Conservation (phyloP, 2,329 filamentous ascomycete species). For the Escovopsis sp. region DNA sequence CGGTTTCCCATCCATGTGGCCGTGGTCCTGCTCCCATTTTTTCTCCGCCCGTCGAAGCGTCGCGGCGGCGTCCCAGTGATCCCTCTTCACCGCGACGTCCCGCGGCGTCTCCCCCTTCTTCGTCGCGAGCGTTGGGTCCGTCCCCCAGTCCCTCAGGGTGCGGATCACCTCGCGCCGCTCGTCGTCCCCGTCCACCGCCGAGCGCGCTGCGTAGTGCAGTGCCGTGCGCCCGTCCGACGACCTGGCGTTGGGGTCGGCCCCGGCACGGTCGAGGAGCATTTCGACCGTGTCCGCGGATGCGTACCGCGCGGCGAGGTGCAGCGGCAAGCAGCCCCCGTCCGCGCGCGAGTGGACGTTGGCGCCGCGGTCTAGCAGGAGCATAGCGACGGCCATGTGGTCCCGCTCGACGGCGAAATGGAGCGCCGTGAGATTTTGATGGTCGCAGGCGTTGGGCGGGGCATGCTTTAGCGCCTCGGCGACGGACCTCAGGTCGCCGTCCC, state of each 20-base stretch:
- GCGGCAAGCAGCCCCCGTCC: slow-evolving; percentile 16
- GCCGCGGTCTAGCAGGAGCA: slow-evolving; percentile 17
- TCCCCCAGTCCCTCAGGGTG: slow-evolving; percentile 15
- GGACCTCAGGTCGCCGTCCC: slow-evolving; percentile 16
- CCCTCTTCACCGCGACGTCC: slow-evolving; percentile 18
- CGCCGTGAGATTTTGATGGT: slow-evolving; percentile 16
- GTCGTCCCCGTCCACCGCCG: slow-evolving; percentile 16
- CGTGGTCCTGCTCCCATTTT: slow-evolving; percentile 19
- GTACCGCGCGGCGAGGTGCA: slow-evolving; percentile 18
- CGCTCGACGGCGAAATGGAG: slow-evolving; percentile 18
- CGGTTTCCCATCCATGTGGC: slow-evolving; percentile 3
- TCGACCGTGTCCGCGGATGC: slow-evolving; percentile 17
- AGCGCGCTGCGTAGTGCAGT: slow-evolving; percentile 18
- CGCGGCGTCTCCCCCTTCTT: slow-evolving; percentile 14
- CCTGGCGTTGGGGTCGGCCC: slow-evolving; percentile 15
- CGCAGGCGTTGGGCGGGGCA: slow-evolving; percentile 13
- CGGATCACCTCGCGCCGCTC: slow-evolving; percentile 17
- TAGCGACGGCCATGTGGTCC: slow-evolving; percentile 19
- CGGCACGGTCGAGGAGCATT: slow-evolving; percentile 16
- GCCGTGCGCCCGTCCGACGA: slow-evolving; percentile 17
- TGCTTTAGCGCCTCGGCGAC: slow-evolving; percentile 12
- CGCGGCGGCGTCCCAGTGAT: slow-evolving; percentile 18
- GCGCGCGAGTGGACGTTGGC: slow-evolving; percentile 14
- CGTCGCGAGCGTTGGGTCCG: slow-evolving; percentile 16
- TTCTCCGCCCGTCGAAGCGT: slow-evolving; percentile 19